phyloP scores from a whole-genome alignment of 441 rosid genomes.

The Mallotus japonicus region DNA sequence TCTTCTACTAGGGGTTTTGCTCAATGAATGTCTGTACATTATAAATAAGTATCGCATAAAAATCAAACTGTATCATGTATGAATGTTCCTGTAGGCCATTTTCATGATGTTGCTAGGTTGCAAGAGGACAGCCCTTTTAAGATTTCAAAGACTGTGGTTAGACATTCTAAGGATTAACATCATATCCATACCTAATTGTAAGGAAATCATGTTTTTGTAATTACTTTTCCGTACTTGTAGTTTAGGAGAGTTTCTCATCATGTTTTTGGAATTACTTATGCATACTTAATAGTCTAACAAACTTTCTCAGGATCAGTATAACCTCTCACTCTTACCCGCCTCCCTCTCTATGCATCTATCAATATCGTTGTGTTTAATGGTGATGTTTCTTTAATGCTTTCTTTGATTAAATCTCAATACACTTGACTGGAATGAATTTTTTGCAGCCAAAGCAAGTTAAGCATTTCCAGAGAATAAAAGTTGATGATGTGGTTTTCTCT shows the following conservation, averaged over 20 bases:
- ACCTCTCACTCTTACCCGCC: too few species aligned
- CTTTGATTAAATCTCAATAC: not conserved
- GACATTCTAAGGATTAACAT: too few species aligned
- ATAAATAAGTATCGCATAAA: not conserved
- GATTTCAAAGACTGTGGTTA: too few species aligned
- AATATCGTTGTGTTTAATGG: not conserved
- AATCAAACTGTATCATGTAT: too few species aligned
- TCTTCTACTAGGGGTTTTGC: not conserved
- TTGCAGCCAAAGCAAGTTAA: constrained; percentile 56
- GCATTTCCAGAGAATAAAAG: constrained; percentile 81
- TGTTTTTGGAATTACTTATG: not conserved
- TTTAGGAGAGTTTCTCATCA: not conserved
- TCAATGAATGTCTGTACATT: not conserved
- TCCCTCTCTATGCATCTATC: too few species aligned
- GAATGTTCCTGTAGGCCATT: not conserved
- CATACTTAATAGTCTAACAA: too few species aligned
- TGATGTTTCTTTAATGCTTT: not conserved
- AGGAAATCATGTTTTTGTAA: not conserved
- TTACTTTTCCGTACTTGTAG: not conserved
- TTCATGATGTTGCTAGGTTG: not conserved
- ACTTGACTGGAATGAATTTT: constrained; percentile 6
- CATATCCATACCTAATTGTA: too few species aligned
- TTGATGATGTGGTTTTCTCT: constrained; percentile 62
- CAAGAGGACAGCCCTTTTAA: too few species aligned
- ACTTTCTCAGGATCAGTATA: too few species aligned